Percentiles rank a stretch among this genome's conserved stretches.
Evolutionary conservation across 2,329 filamentous ascomycete genomes (phyloP).

Genomic region (Aspergillus carbonarius): DNA sequence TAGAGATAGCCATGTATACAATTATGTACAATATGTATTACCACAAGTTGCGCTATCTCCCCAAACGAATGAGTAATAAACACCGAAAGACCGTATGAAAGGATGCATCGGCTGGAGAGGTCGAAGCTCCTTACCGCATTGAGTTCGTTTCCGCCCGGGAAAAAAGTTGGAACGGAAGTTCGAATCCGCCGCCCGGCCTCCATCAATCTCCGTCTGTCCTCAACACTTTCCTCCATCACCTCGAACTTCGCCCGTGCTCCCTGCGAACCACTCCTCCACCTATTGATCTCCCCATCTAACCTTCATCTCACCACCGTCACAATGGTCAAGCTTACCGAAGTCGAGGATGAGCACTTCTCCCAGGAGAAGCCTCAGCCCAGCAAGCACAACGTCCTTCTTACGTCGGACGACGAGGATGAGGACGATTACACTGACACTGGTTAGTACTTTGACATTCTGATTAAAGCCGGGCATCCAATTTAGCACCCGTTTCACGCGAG

Average conservation of each 20-base stretch:
- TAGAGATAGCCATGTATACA: constrained; percentile 14
- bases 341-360: constrained; percentile 93
- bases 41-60: background rate
- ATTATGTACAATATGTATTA: constrained; percentile 16
- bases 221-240: constrained; percentile 12
- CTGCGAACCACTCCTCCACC: constrained; percentile 7
- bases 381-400: constrained; percentile 56
- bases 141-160: constrained; percentile 28
- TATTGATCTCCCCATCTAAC: constrained; percentile 6
- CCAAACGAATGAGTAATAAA: background rate
- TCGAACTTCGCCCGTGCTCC: constrained; percentile 2
- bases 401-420: constrained; percentile 64
- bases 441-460: constrained; percentile 46
- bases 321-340: constrained; percentile 97
- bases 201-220: constrained; percentile 24
- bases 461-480: background rate
- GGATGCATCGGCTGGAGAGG: constrained; percentile 14
- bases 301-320: constrained; percentile 28
- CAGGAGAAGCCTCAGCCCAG: constrained; percentile 64
- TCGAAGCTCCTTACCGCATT: constrained; percentile 37
- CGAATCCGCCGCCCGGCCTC: constrained; percentile 24
- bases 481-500: background rate
- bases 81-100: too few species aligned
- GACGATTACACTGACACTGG: constrained; percentile 92
- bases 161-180: constrained; percentile 39